These are phyloP conservation scores for Sugiyamaella paludigena DNA, from an alignment of 1,139 yeast species.

Conservation along the genomic window DNA sequence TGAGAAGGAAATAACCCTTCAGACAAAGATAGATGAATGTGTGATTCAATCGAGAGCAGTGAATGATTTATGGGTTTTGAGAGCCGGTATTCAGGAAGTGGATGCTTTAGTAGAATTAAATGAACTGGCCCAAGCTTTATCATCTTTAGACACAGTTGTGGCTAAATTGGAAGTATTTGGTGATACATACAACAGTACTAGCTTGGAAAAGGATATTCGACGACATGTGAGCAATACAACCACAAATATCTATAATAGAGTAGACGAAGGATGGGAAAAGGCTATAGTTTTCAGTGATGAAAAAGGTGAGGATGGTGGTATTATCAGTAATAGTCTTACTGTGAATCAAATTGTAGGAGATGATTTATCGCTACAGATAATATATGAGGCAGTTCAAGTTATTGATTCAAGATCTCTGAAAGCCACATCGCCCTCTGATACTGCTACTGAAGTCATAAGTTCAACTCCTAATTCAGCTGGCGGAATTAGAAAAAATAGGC, in stretches of 20 bases:
- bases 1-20: slow-evolving; percentile 6
- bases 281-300: slow-evolving; percentile 18
- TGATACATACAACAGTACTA: slow-evolving; percentile 18
- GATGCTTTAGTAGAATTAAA: slow-evolving; percentile 28
- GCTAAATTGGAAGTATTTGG: slow-evolving; percentile 25
- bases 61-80: slow-evolving; percentile 32
- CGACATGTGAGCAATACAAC: slow-evolving; percentile 18
- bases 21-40: neutral
- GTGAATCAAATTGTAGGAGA: slow-evolving; percentile 20
- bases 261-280: slow-evolving; percentile 26
- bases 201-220: slow-evolving; percentile 18
- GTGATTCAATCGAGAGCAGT: slow-evolving; percentile 17
- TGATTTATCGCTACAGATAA: slow-evolving; percentile 17
- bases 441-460: neutral
- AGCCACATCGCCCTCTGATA: neutral
- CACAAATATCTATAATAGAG: slow-evolving; percentile 14
- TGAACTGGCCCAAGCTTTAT: slow-evolving; percentile 28
- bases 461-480: slow-evolving; percentile 1
- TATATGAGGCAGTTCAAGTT: slow-evolving; percentile 25
- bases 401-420: slow-evolving; percentile 16
- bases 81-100: slow-evolving; percentile 33
- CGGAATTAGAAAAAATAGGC: slow-evolving; percentile 18
- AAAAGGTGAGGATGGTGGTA: slow-evolving; percentile 1
- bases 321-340: slow-evolving; percentile 7
- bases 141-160: slow-evolving; percentile 27